Evolutionary conservation across 345 rosid species (phyloP).

Genomic region (Trapa bicornis): DNA sequence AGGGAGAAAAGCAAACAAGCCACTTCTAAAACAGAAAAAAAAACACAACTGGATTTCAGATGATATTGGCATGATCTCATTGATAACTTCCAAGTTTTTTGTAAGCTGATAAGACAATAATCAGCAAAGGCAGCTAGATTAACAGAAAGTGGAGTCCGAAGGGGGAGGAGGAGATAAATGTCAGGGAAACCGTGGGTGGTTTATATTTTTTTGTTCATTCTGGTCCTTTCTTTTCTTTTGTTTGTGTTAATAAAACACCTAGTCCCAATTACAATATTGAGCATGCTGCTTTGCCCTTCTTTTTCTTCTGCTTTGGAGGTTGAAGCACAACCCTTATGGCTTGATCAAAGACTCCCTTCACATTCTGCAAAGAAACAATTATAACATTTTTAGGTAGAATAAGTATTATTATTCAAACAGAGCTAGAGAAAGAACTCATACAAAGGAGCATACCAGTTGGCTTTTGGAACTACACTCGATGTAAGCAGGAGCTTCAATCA

Average conservation of each 20-base stretch:
- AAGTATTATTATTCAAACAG: neutral
- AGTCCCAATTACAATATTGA: conserved; percentile 45
- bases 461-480: conserved; percentile 91
- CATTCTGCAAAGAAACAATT: conserved; percentile 35
- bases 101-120: conserved; percentile 1
- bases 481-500: conserved; percentile 75
- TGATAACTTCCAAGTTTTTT: no score
- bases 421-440: neutral
- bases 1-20: no score
- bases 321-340: conserved; percentile 85
- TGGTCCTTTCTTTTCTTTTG: neutral
- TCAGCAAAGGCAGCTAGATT: conserved; percentile 6
- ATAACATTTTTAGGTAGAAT: neutral
- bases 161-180: conserved; percentile 1
- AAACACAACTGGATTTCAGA: no score
- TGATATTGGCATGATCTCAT: no score
- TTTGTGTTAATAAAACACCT: conserved; percentile 8
- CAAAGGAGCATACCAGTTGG: conserved; percentile 45
- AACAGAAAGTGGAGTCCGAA: neutral
- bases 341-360: conserved; percentile 76
- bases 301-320: conserved; percentile 77
- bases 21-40: no score
- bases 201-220: neutral
- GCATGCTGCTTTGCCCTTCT: conserved; percentile 64
- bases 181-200: neutral